phyloP scores from a whole-genome alignment of 2,329 filamentous ascomycete species.

The Septoria linicola region DNA sequence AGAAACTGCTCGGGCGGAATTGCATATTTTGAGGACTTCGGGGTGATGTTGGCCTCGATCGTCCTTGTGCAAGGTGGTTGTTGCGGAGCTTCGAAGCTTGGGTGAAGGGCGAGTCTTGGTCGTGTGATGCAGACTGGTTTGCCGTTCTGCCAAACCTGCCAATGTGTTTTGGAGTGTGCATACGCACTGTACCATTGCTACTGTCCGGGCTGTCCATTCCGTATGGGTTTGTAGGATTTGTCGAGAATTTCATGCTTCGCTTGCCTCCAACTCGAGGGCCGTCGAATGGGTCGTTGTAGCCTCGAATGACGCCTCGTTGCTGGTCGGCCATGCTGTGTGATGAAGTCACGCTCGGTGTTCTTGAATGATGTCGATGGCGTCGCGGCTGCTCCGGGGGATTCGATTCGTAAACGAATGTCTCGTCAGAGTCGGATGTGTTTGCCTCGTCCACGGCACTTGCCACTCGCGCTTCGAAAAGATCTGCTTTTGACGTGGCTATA shows the following conservation, averaged over 20 bases:
- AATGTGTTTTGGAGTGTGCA: conserved; percentile 75
- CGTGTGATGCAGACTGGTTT: conserved; percentile 65
- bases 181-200: conserved; percentile 46
- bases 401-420: conserved; percentile 98
- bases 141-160: conserved; percentile 74
- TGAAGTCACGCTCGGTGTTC: conserved; percentile 91
- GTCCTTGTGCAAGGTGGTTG: conserved; percentile 44
- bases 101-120: conserved; percentile 77
- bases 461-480: conserved; percentile 96
- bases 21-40: conserved; percentile 49
- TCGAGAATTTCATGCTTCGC: conserved; percentile 95
- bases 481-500: conserved; percentile 86
- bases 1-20: conserved; percentile 42
- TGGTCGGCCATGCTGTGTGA: conserved; percentile 67
- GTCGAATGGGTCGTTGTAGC: conserved; percentile 66
- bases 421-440: conserved; percentile 94
- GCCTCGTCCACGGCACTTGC: conserved; percentile 94
- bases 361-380: conserved; percentile 79
- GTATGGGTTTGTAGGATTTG: conserved; percentile 56
- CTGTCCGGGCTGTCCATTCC: conserved; percentile 52
- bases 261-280: conserved; percentile 67
- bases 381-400: conserved; percentile 69
- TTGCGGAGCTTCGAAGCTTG: conserved; percentile 66
- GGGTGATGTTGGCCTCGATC: conserved; percentile 67
- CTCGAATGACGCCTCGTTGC: conserved; percentile 53